Percentiles rank a stretch among this genome's conserved stretches.
Conservation (phyloP, 352 stramenopile genomes). For the Hyaloperonospora brassicae region DNA sequence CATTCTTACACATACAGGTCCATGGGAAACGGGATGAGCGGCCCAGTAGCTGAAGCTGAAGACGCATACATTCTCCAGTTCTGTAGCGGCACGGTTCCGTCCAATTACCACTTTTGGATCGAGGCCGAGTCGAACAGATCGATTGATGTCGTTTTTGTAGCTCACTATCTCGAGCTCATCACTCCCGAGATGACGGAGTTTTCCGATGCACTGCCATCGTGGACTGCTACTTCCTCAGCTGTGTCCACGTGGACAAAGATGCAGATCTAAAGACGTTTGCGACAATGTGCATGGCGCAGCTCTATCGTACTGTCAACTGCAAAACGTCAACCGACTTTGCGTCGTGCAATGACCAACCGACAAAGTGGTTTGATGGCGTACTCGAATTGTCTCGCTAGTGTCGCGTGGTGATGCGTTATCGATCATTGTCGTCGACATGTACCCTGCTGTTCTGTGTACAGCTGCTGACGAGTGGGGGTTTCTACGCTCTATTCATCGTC, state of each 20-base stretch:
- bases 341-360: no score
- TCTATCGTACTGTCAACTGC: no score
- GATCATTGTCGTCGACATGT: no score
- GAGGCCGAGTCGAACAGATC: conserved; percentile 39
- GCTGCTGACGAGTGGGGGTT: no score
- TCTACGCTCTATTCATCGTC: no score
- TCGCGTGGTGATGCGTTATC: no score
- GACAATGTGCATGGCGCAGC: no score
- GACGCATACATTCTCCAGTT: conserved; percentile 76
- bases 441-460: no score
- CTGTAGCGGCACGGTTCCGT: conserved; percentile 41
- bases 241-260: conserved; percentile 57
- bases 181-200: conserved; percentile 49
- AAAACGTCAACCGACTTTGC: no score
- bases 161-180: conserved; percentile 50
- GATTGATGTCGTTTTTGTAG: conserved; percentile 57
- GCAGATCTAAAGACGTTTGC: conserved; percentile 40
- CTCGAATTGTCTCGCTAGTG: no score
- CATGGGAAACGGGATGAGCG: conserved; percentile 54
- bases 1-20: conserved; percentile 38
- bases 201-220: conserved; percentile 35
- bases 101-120: conserved; percentile 74
- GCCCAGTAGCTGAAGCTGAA: conserved; percentile 42
- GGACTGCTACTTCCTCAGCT: conserved; percentile 31
- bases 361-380: no score